phyloP scores from a whole-genome alignment of 2,329 filamentous ascomycete genomes.

The Aspergillus eucalypticola region DNA sequence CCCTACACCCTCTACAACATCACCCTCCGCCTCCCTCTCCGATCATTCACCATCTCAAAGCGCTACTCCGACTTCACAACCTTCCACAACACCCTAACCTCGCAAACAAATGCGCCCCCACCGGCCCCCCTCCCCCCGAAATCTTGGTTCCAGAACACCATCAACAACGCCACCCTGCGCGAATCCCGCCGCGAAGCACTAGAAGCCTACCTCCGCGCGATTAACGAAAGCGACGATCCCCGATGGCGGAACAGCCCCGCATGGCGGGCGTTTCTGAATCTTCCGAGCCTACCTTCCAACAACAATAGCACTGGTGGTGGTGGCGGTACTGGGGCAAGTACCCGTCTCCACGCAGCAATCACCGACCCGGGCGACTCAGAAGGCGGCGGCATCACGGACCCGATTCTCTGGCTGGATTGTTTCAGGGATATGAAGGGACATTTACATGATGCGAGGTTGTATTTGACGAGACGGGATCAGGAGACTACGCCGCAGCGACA shows the following conservation, averaged over 20 bases:
- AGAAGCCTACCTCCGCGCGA: slow-evolving; percentile 59
- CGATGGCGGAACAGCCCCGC: slow-evolving; percentile 59
- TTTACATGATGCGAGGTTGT: slow-evolving; percentile 60
- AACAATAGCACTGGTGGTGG: background rate
- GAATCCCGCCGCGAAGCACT: slow-evolving; percentile 59
- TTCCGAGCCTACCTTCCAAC: slow-evolving; percentile 43
- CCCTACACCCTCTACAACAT: slow-evolving; percentile 64
- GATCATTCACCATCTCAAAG: slow-evolving; percentile 60
- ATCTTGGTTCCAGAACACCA: slow-evolving; percentile 61
- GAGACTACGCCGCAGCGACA: slow-evolving; percentile 60
- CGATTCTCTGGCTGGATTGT: slow-evolving; percentile 63
- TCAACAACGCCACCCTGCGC: slow-evolving; percentile 57
- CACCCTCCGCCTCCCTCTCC: slow-evolving; percentile 60
- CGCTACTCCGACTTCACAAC: slow-evolving; percentile 65
- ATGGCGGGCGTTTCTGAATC: slow-evolving; percentile 61
- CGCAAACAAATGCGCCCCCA: slow-evolving; percentile 53
- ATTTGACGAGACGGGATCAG: slow-evolving; percentile 62
- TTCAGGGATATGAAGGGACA: slow-evolving; percentile 61
- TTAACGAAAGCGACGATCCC: slow-evolving; percentile 57
- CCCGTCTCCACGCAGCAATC: slow-evolving; percentile 45
- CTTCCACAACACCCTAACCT: slow-evolving; percentile 55
- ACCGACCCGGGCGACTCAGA: slow-evolving; percentile 36
- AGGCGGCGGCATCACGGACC: slow-evolving; percentile 46
- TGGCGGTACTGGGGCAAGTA: slow-evolving; percentile 27
- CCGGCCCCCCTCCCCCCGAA: slow-evolving; percentile 59